Conservation (phyloP, 192 early-diverging fungal species). For the Phlyctochytrium bullatum region DNA sequence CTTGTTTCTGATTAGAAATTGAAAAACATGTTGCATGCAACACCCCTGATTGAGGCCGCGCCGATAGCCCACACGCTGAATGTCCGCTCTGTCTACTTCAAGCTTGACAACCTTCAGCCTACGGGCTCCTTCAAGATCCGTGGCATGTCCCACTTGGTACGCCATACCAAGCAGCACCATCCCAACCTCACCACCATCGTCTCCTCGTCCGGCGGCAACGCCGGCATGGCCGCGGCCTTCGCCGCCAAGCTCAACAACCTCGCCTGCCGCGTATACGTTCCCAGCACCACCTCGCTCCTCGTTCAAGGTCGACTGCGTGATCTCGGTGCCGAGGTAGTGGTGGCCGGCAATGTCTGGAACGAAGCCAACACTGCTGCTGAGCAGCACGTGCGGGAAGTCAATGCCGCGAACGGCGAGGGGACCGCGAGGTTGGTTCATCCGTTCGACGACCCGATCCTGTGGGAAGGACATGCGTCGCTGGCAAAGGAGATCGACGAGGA, state of each 20-base stretch:
- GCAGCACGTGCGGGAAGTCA: slow-evolving; percentile 1
- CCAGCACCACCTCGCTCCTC: slow-evolving; percentile 16
- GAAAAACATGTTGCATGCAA: too few species aligned
- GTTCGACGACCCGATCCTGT: slow-evolving; percentile 30
- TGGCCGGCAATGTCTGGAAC: slow-evolving; percentile 34
- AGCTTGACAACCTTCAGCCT: slow-evolving; percentile 38
- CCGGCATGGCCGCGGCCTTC: slow-evolving; percentile 34
- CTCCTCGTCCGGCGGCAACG: slow-evolving; percentile 41
- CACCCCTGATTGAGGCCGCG: neutral
- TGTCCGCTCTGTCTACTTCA: slow-evolving; percentile 14
- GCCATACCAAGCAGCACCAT: neutral
- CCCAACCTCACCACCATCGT: slow-evolving; percentile 15
- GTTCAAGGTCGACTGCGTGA: slow-evolving; percentile 11
- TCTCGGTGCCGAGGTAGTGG: slow-evolving; percentile 28
- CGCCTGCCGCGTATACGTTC: slow-evolving; percentile 28
- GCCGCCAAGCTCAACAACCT: neutral
- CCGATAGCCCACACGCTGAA: slow-evolving; percentile 7
- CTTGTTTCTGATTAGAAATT: too few species aligned
- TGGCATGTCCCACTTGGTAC: slow-evolving; percentile 21
- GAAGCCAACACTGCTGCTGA: slow-evolving; percentile 33
- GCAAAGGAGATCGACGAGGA: slow-evolving; percentile 25
- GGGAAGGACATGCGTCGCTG: slow-evolving; percentile 36
- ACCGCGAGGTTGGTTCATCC: slow-evolving; percentile 33
- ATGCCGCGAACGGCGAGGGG: neutral
- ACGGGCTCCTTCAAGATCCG: slow-evolving; percentile 30